Evolutionary conservation across 2,329 filamentous ascomycete species (phyloP).

Genomic region (Acephala macrosclerotiorum): DNA sequence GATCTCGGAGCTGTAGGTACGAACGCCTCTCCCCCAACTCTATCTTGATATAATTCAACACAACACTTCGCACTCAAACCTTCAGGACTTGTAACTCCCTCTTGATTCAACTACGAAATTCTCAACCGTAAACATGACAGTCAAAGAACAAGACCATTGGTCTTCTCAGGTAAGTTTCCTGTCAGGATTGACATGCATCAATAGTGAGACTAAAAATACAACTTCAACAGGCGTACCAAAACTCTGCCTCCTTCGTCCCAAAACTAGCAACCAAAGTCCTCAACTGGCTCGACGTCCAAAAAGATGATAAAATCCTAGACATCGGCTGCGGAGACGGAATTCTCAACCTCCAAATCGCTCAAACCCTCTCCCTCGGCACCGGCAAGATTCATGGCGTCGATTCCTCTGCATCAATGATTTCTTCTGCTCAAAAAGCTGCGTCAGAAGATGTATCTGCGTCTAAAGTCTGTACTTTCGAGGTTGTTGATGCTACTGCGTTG

Average conservation of each 20-base stretch:
- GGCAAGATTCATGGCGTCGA: conserved; percentile 65
- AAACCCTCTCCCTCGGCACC: conserved; percentile 52
- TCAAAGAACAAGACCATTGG: conserved; percentile 47
- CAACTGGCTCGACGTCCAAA: conserved; percentile 63
- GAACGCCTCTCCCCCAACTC: conserved; percentile 1
- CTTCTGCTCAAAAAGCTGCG: conserved; percentile 53
- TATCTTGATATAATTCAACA: conserved; percentile 4
- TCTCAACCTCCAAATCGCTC: conserved; percentile 61
- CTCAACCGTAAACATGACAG: conserved; percentile 19
- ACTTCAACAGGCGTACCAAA: conserved; percentile 57
- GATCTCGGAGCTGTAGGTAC: conserved; percentile 25
- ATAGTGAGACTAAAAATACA: not conserved
- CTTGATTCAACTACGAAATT: not conserved
- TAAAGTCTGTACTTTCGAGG: conserved; percentile 40
- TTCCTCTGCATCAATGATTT: conserved; percentile 65
- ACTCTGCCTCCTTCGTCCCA: conserved; percentile 69
- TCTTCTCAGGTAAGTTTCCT: conserved; percentile 45
- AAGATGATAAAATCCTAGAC: conserved; percentile 66
- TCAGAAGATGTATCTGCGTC: conserved; percentile 19
- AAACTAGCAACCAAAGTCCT: conserved; percentile 66
- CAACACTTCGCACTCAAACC: not conserved
- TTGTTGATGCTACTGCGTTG: conserved; percentile 55
- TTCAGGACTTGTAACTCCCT: not conserved
- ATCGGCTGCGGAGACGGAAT: conserved; percentile 72
- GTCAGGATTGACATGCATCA: not conserved